Evolutionary conservation across 345 rosid genomes (phyloP).

Genomic region (Populus simonii): DNA sequence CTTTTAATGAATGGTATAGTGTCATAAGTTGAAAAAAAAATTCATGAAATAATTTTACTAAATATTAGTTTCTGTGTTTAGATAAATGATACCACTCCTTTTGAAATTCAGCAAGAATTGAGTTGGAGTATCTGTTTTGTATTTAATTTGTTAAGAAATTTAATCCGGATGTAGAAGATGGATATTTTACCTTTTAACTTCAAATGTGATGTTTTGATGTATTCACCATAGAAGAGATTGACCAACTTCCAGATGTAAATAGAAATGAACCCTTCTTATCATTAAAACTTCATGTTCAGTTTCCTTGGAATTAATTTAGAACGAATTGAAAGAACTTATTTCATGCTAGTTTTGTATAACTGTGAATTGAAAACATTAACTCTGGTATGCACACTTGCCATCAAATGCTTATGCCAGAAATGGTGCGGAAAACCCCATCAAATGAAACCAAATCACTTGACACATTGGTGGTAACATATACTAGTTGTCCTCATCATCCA

Average conservation of each 20-base stretch:
- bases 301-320: background rate
- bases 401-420: background rate
- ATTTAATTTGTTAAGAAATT: background rate
- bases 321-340: too few species aligned
- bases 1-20: background rate
- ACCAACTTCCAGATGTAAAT: background rate
- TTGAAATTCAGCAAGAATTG: background rate
- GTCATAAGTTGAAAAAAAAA: background rate
- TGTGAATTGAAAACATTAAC: background rate
- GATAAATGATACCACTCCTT: background rate
- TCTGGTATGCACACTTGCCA: background rate
- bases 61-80: background rate
- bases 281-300: background rate
- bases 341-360: background rate
- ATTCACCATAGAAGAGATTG: background rate
- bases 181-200: background rate
- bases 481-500: background rate
- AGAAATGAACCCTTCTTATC: background rate
- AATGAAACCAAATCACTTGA: too few species aligned
- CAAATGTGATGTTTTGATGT: background rate
- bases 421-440: background rate
- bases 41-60: background rate
- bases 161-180: background rate
- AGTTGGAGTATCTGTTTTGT: background rate
- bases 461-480: background rate